Conservation (phyloP, 1,284 basidiomycete genomes). For the Ganoderma sinense region DNA sequence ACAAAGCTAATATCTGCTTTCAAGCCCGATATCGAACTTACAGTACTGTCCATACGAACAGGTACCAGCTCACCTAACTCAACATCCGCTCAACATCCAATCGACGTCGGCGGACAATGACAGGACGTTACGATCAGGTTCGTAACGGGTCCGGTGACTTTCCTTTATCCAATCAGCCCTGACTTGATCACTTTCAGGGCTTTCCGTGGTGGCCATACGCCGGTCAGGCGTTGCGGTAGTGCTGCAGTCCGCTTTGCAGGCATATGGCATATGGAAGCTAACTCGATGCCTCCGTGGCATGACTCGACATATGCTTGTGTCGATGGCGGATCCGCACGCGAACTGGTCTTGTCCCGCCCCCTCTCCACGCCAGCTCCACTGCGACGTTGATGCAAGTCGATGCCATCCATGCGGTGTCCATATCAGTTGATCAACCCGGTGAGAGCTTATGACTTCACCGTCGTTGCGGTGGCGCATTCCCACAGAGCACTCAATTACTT, state of each 20-base stretch:
- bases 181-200: background rate
- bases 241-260: background rate
- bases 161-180: background rate
- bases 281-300: background rate
- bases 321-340: slow-evolving; percentile 9
- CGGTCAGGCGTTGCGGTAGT: background rate
- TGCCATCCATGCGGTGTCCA: slow-evolving; percentile 18
- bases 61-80: background rate
- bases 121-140: background rate
- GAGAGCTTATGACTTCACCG: slow-evolving; percentile 19
- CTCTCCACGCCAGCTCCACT: background rate
- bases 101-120: background rate
- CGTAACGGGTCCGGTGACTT: background rate
- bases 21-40: background rate
- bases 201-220: background rate
- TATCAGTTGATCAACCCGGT: slow-evolving; percentile 28
- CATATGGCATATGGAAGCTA: background rate
- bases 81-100: too few species aligned
- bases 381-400: slow-evolving; percentile 14
- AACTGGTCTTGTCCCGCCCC: slow-evolving; percentile 7
- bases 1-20: background rate
- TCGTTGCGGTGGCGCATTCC: background rate
- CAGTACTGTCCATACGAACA: background rate
- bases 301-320: background rate
- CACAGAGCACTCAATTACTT: slow-evolving; percentile 10